phyloP scores from a whole-genome alignment of 495 filamentous ascomycete genomes.

The Aspergillus kassunensis region DNA sequence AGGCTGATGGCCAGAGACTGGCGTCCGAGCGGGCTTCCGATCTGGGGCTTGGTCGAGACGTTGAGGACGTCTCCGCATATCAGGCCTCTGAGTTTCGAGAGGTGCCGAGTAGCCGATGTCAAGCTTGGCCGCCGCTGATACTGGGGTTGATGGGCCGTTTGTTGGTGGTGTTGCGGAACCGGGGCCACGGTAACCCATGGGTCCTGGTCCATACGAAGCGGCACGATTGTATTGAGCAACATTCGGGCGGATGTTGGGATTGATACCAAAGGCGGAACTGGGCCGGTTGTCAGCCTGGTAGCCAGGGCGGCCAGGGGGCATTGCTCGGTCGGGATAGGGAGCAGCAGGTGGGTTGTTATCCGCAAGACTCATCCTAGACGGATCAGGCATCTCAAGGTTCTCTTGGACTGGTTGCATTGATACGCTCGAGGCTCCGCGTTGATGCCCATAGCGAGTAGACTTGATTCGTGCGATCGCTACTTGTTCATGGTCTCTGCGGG shows the following conservation, averaged over 20 bases:
- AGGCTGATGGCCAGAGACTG: conserved; percentile 20
- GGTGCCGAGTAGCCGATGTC: conserved; percentile 55
- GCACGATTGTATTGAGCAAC: conserved; percentile 31
- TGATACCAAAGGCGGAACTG: conserved; percentile 65
- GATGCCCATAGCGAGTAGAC: conserved; percentile 75
- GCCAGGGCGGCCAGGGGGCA: conserved; percentile 49
- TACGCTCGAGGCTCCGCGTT: conserved; percentile 47
- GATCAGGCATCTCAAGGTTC: conserved; percentile 71
- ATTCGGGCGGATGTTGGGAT: conserved; percentile 47
- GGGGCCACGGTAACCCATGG: conserved; percentile 40
- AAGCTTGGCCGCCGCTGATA: conserved; percentile 32
- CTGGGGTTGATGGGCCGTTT: conserved; percentile 29
- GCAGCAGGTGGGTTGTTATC: conserved; percentile 37
- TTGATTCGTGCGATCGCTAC: conserved; percentile 87
- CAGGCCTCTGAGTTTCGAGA: conserved; percentile 32
- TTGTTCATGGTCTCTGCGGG: conserved; percentile 87
- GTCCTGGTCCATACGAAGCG: conserved; percentile 33
- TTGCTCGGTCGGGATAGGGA: conserved; percentile 37
- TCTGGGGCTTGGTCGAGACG: conserved; percentile 35
- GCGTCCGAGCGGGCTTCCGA: conserved; percentile 31
- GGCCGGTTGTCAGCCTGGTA: conserved; percentile 62
- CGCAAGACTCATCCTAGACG: conserved; percentile 42
- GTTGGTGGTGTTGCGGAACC: conserved; percentile 30
- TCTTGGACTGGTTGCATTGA: conserved; percentile 48
- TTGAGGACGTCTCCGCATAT: conserved; percentile 31